phyloP scores from a whole-genome alignment of 768 basidiomycete species.

The Boletus tomentosulus region DNA sequence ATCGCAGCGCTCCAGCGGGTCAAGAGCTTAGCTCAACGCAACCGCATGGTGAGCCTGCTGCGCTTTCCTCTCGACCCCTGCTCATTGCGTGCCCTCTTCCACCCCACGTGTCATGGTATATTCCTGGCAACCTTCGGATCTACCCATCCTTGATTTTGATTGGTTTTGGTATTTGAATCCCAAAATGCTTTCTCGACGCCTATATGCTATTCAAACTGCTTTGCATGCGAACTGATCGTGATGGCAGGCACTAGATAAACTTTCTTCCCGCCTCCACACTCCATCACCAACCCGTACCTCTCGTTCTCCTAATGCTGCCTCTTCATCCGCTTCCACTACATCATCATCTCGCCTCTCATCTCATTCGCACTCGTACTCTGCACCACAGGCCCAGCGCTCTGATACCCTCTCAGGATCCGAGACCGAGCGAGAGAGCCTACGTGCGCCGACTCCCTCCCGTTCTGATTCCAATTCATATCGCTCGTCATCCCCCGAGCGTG shows the following conservation, averaged over 20 bases:
- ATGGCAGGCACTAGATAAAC: slow-evolving; percentile 61
- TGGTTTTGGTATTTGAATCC: slow-evolving; percentile 3
- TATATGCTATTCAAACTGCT: slow-evolving; percentile 19
- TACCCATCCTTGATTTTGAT: neutral
- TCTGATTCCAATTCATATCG: slow-evolving; percentile 30
- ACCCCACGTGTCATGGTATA: slow-evolving; percentile 29
- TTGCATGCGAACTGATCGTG: slow-evolving; percentile 1
- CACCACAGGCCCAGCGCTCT: slow-evolving; percentile 24
- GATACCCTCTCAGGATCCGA: slow-evolving; percentile 69
- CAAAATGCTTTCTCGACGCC: slow-evolving; percentile 4
- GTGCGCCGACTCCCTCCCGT: slow-evolving; percentile 30
- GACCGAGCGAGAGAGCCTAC: slow-evolving; percentile 66
- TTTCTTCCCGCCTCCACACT: slow-evolving; percentile 55
- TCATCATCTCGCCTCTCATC: slow-evolving; percentile 36
- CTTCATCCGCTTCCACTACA: slow-evolving; percentile 35
- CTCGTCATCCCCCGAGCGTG: slow-evolving; percentile 38
- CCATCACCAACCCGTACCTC: slow-evolving; percentile 47
- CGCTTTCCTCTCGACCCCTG: slow-evolving; percentile 15
- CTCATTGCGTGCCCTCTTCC: slow-evolving; percentile 27
- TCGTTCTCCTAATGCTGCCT: slow-evolving; percentile 33
- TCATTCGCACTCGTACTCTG: slow-evolving; percentile 28
- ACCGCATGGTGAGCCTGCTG: slow-evolving; percentile 56
- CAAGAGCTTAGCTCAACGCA: slow-evolving; percentile 65
- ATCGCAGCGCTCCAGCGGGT: slow-evolving; percentile 60
- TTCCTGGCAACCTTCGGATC: slow-evolving; percentile 13